A percentile compares a stretch with the other conserved stretches of the same genome.
Conservation (phyloP, 2,329 filamentous ascomycete genomes). For the Talaromyces pinophilus region DNA sequence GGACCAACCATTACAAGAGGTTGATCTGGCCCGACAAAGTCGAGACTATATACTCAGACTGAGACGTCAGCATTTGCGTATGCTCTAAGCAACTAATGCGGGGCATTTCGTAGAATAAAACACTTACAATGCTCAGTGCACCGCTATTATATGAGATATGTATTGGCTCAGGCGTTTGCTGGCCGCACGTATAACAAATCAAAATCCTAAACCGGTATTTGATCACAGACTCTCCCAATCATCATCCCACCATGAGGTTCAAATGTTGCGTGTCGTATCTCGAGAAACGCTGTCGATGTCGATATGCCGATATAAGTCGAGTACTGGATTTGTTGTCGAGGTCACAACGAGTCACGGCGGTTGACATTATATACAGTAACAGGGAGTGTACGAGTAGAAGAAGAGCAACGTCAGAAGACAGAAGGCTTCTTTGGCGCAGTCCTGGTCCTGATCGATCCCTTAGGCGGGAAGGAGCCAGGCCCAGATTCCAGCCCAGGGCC, state of each 20-base stretch:
- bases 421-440: neutral
- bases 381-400: neutral
- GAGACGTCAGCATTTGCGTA: neutral
- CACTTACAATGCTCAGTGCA: slow-evolving; percentile 1
- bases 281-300: neutral
- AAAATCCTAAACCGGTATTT: neutral
- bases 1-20: slow-evolving; percentile 10
- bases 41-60: slow-evolving; percentile 11
- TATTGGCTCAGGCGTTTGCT: neutral
- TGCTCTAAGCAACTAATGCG: neutral
- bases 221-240: neutral
- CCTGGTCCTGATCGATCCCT: neutral
- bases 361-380: neutral
- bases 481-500: slow-evolving; percentile 18
- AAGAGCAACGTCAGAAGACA: neutral
- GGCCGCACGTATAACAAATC: neutral
- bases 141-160: neutral
- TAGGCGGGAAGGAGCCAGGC: neutral
- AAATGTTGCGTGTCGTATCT: neutral
- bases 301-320: neutral
- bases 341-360: neutral
- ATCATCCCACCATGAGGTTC: neutral
- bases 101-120: neutral
- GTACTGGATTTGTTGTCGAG: neutral
- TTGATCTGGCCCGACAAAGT: slow-evolving; percentile 5